A percentile compares a stretch with the other conserved stretches of the same genome.
Conservation (phyloP, 164 flowering plant genomes). For the Aristolochia californica region DNA sequence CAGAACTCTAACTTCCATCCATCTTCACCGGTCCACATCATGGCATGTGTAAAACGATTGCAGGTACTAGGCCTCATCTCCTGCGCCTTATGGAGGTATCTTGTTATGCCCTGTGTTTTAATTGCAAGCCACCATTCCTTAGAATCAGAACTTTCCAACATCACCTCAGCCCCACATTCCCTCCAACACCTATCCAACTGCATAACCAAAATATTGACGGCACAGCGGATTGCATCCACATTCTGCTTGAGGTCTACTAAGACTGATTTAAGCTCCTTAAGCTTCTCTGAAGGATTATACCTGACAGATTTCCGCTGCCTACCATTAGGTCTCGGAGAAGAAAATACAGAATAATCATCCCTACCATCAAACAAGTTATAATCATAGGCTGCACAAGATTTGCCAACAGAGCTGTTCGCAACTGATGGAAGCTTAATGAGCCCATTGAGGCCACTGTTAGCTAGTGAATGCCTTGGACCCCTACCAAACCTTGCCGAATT, state of each 20-base stretch:
- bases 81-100: conserved; percentile 36
- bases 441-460: background rate
- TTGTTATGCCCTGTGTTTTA: conserved; percentile 34
- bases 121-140: conserved; percentile 52
- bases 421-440: background rate
- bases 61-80: conserved; percentile 49
- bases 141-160: conserved; percentile 36
- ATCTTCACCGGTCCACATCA: conserved; percentile 49
- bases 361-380: conserved; percentile 19
- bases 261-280: conserved; percentile 21
- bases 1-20: conserved; percentile 84
- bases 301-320: conserved; percentile 24
- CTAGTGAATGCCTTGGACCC: conserved; percentile 18
- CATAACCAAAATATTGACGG: conserved; percentile 46
- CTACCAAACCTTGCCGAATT: conserved; percentile 35
- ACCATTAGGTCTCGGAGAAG: conserved; percentile 14
- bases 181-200: conserved; percentile 64
- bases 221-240: conserved; percentile 31
- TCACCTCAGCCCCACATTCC: conserved; percentile 43
- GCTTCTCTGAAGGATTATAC: conserved; percentile 8
- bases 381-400: conserved; percentile 15
- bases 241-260: conserved; percentile 17
- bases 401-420: conserved; percentile 2
- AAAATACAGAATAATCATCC: conserved; percentile 15
- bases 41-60: conserved; percentile 60